These are phyloP conservation scores for Stromatinia cepivora DNA, from an alignment of 2,329 filamentous ascomycete genomes.

Conservation along the genomic window DNA sequence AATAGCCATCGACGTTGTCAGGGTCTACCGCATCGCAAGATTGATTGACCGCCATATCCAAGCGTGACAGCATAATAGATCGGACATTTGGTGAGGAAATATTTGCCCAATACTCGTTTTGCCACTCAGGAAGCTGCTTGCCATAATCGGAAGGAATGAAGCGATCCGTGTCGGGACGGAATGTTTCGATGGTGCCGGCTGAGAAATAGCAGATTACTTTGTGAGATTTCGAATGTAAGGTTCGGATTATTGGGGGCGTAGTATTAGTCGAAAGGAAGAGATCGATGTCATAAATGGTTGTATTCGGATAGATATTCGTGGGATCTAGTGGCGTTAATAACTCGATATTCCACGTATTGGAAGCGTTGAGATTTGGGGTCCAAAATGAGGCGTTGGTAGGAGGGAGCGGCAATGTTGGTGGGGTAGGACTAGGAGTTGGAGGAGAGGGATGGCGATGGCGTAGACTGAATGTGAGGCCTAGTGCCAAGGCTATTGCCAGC, in stretches of 20 bases:
- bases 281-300: slow-evolving; percentile 43
- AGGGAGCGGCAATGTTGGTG: slow-evolving; percentile 2
- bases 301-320: slow-evolving; percentile 33
- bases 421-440: neutral
- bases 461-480: slow-evolving; percentile 17
- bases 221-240: slow-evolving; percentile 52
- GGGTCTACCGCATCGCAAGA: slow-evolving; percentile 69
- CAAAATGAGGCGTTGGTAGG: slow-evolving; percentile 21
- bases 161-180: slow-evolving; percentile 53
- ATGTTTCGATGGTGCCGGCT: slow-evolving; percentile 66
- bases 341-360: slow-evolving; percentile 26
- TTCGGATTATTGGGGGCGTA: slow-evolving; percentile 46
- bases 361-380: slow-evolving; percentile 16
- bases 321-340: slow-evolving; percentile 18
- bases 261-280: slow-evolving; percentile 45
- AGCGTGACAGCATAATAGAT: slow-evolving; percentile 60
- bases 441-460: neutral
- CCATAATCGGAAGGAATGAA: slow-evolving; percentile 57
- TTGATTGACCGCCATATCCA: slow-evolving; percentile 59
- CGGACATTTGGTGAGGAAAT: slow-evolving; percentile 58
- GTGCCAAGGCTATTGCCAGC: slow-evolving; percentile 15
- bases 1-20: slow-evolving; percentile 68
- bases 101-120: slow-evolving; percentile 66
- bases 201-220: slow-evolving; percentile 76
- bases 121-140: slow-evolving; percentile 61